Conservation (phyloP, 2,329 filamentous ascomycete species). For the Pseudopyricularia cyperi region DNA sequence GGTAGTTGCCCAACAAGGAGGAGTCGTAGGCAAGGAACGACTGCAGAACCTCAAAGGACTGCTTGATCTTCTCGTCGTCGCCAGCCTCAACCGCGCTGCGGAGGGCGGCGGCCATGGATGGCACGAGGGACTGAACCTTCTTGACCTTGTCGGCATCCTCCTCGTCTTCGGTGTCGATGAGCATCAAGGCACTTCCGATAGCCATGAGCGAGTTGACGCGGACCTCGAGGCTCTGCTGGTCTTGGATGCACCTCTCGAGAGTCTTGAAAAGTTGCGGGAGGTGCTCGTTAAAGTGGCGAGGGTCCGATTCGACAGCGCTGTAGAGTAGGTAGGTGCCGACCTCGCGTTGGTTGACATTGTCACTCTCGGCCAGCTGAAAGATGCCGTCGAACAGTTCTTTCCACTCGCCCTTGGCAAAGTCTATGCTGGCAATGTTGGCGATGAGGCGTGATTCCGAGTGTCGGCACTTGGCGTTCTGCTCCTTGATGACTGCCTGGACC, state of each 20-base stretch:
- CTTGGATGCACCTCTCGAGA: slow-evolving; percentile 77
- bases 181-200: slow-evolving; percentile 74
- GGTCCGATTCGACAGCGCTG: slow-evolving; percentile 79
- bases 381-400: slow-evolving; percentile 66
- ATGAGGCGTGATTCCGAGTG: slow-evolving; percentile 84
- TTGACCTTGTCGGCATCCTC: slow-evolving; percentile 62
- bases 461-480: slow-evolving; percentile 62
- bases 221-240: slow-evolving; percentile 82
- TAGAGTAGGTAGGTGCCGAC: slow-evolving; percentile 89
- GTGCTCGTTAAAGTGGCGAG: slow-evolving; percentile 72
- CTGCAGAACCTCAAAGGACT: slow-evolving; percentile 94
- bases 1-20: slow-evolving; percentile 68
- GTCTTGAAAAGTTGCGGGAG: slow-evolving; percentile 67
- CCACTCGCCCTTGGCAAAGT: slow-evolving; percentile 82
- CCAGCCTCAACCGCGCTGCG: slow-evolving; percentile 68
- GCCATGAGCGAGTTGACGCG: slow-evolving; percentile 90
- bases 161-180: slow-evolving; percentile 82
- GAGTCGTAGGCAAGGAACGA: slow-evolving; percentile 85
- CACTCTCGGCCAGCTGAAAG: slow-evolving; percentile 64
- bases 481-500: slow-evolving; percentile 70
- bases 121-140: slow-evolving; percentile 68
- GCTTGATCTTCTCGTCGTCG: slow-evolving; percentile 79
- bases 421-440: slow-evolving; percentile 71
- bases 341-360: slow-evolving; percentile 67
- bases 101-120: slow-evolving; percentile 78